phyloP scores from a whole-genome alignment of 2,329 filamentous ascomycete genomes.

The Anthostomella pinea region DNA sequence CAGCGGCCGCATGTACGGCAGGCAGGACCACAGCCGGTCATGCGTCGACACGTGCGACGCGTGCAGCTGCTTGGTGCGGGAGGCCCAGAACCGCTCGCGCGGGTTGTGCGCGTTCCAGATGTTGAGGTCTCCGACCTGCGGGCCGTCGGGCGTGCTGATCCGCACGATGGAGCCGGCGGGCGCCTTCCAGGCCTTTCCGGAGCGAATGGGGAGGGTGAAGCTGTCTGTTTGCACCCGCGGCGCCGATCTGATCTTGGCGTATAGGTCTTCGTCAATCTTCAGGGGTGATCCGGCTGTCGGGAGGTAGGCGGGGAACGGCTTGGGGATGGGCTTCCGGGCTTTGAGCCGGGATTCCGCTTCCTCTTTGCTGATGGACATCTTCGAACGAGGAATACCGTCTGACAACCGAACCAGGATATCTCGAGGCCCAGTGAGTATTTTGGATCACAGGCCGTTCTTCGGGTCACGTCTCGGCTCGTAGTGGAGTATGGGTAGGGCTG shows the following conservation, averaged over 20 bases:
- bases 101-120: constrained; percentile 77
- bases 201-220: constrained; percentile 69
- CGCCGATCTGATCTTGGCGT: constrained; percentile 59
- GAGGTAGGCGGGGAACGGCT: constrained; percentile 49
- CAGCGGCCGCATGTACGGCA: constrained; percentile 75
- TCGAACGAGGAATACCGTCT: too few relatives aligned
- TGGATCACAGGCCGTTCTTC: neutral
- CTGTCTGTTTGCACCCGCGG: constrained; percentile 42
- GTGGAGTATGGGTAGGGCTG: too few relatives aligned
- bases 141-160: constrained; percentile 72
- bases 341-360: constrained; percentile 35
- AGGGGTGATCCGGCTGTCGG: constrained; percentile 42
- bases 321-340: constrained; percentile 43
- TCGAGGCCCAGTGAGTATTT: neutral
- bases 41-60: constrained; percentile 68
- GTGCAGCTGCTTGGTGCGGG: constrained; percentile 75
- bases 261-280: constrained; percentile 44
- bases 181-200: constrained; percentile 70
- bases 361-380: constrained; percentile 21
- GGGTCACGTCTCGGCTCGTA: too few relatives aligned
- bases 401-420: neutral
- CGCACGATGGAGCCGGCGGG: constrained; percentile 66
- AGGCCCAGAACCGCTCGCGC: constrained; percentile 79
- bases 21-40: constrained; percentile 73
- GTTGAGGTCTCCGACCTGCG: constrained; percentile 79